A percentile compares a stretch with the other conserved stretches of the same genome.
Evolutionary conservation across 1,284 basidiomycete genomes (phyloP).

Genomic region (Phlebopus sp.): DNA sequence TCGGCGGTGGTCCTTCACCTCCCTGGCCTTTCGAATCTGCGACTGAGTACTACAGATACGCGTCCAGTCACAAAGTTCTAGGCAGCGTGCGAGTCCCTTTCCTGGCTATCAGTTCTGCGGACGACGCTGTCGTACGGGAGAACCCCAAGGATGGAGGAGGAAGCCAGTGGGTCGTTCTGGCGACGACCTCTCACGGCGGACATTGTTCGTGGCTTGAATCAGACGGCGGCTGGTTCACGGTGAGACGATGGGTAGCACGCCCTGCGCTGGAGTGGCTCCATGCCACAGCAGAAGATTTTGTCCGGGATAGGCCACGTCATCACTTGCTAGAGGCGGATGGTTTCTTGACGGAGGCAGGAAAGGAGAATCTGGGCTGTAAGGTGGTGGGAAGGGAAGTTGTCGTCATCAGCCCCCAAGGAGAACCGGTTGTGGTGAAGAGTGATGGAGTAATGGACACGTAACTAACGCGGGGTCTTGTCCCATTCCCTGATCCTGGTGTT

Average conservation of each 20-base stretch:
- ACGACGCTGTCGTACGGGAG: slow-evolving; percentile 84
- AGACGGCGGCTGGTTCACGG: slow-evolving; percentile 39
- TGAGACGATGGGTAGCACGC: slow-evolving; percentile 66
- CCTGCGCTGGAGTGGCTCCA: slow-evolving; percentile 78
- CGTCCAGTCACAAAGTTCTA: slow-evolving; percentile 53
- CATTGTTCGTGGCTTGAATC: slow-evolving; percentile 94
- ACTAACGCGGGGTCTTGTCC: too few relatives aligned
- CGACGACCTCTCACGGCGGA: slow-evolving; percentile 78
- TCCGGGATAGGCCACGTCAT: slow-evolving; percentile 32
- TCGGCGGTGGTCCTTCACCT: slow-evolving; percentile 76
- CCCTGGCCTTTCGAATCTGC: slow-evolving; percentile 79
- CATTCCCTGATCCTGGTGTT: too few relatives aligned
- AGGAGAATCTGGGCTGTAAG: slow-evolving; percentile 41
- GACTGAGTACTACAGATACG: slow-evolving; percentile 82
- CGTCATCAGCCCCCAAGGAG: slow-evolving; percentile 37
- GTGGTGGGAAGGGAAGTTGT: slow-evolving; percentile 37
- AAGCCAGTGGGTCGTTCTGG: slow-evolving; percentile 68
- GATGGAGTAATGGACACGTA: too few relatives aligned
- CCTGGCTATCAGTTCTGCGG: slow-evolving; percentile 83
- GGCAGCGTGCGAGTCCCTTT: slow-evolving; percentile 64
- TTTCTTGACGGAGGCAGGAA: slow-evolving; percentile 50
- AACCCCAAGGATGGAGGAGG: slow-evolving; percentile 58
- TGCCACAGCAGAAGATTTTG: slow-evolving; percentile 54
- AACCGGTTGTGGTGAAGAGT: slow-evolving; percentile 40
- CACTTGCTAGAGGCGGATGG: slow-evolving; percentile 51